Percentiles rank a stretch among this genome's conserved stretches.
Conservation (phyloP, 495 filamentous ascomycete species). For the Penicillium daleae region DNA sequence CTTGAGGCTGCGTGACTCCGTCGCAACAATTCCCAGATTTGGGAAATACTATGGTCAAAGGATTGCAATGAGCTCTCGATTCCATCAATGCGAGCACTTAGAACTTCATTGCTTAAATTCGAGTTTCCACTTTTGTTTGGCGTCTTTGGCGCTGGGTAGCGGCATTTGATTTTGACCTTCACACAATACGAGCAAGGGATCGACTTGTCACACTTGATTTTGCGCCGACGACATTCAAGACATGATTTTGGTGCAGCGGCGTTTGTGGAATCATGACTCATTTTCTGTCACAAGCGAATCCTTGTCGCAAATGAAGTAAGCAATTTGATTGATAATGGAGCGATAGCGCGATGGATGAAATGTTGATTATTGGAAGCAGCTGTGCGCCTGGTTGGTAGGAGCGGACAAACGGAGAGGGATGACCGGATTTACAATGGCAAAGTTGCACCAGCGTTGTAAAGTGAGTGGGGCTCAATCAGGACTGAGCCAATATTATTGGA, state of each 20-base stretch:
- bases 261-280: neutral
- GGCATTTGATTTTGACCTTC: conserved; percentile 28
- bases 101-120: neutral
- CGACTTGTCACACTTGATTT: conserved; percentile 56
- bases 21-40: neutral
- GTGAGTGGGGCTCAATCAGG: neutral
- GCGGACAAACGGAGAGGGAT: neutral
- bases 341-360: neutral
- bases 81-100: neutral
- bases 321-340: neutral
- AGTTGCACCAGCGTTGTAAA: neutral
- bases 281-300: neutral
- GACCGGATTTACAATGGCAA: neutral
- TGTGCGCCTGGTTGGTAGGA: neutral
- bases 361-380: neutral
- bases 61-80: neutral
- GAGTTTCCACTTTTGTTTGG: neutral
- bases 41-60: neutral
- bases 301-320: neutral
- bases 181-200: conserved; percentile 56
- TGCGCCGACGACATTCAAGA: conserved; percentile 56
- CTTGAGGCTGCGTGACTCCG: neutral
- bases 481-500: neutral
- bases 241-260: conserved; percentile 41
- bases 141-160: conserved; percentile 20